Evolutionary conservation across 208 protist genomes (phyloP).

Genomic region (Trypanosoma mega): DNA sequence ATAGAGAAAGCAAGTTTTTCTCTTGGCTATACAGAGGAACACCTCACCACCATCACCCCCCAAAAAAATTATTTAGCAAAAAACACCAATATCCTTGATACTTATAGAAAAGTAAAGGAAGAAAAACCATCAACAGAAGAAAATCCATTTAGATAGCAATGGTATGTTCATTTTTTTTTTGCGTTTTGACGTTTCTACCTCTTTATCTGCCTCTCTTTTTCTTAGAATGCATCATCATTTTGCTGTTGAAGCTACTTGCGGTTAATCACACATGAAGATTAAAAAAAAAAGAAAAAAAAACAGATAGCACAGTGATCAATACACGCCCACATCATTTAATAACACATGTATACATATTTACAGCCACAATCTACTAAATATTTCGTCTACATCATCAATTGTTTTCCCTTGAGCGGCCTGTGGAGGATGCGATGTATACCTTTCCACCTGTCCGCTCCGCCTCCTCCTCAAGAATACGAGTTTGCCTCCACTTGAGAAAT

Average conservation of each 20-base stretch:
- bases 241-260: no score
- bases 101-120: constrained; percentile 6
- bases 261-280: no score
- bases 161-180: no score
- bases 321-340: no score
- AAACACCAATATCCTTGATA: neutral
- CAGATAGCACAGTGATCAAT: no score
- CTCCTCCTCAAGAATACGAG: constrained; percentile 78
- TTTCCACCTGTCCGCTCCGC: constrained; percentile 79
- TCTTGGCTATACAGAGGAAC: neutral
- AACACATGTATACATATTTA: no score
- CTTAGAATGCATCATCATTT: no score
- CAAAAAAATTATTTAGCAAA: constrained; percentile 14
- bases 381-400: neutral
- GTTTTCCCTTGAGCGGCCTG: constrained; percentile 36
- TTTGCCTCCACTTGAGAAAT: constrained; percentile 78
- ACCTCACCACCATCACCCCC: neutral
- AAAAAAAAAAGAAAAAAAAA: constrained; percentile 9
- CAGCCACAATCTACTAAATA: no score
- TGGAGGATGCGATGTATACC: constrained; percentile 81
- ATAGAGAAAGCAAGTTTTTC: constrained; percentile 4
- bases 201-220: no score
- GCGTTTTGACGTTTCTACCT: no score
- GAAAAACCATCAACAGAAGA: constrained; percentile 4
- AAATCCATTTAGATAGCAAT: neutral